Conservation (phyloP, 2,329 filamentous ascomycete species). For the Neofusicoccum cordaticola region DNA sequence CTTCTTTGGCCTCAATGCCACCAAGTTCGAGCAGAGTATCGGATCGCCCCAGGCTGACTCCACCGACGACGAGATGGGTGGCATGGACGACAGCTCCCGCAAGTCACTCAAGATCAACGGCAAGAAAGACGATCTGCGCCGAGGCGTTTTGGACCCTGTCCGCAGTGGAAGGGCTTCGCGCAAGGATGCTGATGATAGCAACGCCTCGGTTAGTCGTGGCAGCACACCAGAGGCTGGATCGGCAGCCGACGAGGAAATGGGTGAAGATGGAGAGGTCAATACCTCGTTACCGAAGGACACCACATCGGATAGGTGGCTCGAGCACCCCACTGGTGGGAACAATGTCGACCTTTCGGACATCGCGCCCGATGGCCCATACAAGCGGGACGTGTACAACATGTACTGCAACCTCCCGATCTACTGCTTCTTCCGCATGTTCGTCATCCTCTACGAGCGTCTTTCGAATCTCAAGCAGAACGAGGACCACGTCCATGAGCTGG, state of each 20-base stretch:
- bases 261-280: constrained; percentile 43
- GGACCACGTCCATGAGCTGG: constrained; percentile 68
- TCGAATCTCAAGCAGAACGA: constrained; percentile 79
- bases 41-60: constrained; percentile 57
- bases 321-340: constrained; percentile 55
- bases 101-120: constrained; percentile 62
- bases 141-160: constrained; percentile 77
- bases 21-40: constrained; percentile 66
- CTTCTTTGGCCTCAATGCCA: constrained; percentile 49
- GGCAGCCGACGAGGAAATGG: constrained; percentile 72
- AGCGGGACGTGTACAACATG: constrained; percentile 78
- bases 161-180: constrained; percentile 69
- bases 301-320: constrained; percentile 60
- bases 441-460: constrained; percentile 83
- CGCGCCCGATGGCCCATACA: constrained; percentile 75
- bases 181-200: constrained; percentile 74
- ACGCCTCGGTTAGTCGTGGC: constrained; percentile 77
- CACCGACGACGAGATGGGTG: constrained; percentile 61
- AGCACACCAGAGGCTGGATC: constrained; percentile 83
- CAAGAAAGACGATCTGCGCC: constrained; percentile 71
- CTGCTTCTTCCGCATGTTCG: constrained; percentile 91
- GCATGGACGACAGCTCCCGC: constrained; percentile 68
- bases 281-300: constrained; percentile 56
- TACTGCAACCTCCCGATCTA: constrained; percentile 90
- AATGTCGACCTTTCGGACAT: constrained; percentile 63